A percentile compares a stretch with the other conserved stretches of the same genome.
These are phyloP conservation scores for Neoscytalidium dimidiatum DNA, from an alignment of 2,329 filamentous ascomycete species.

Conservation along the genomic window DNA sequence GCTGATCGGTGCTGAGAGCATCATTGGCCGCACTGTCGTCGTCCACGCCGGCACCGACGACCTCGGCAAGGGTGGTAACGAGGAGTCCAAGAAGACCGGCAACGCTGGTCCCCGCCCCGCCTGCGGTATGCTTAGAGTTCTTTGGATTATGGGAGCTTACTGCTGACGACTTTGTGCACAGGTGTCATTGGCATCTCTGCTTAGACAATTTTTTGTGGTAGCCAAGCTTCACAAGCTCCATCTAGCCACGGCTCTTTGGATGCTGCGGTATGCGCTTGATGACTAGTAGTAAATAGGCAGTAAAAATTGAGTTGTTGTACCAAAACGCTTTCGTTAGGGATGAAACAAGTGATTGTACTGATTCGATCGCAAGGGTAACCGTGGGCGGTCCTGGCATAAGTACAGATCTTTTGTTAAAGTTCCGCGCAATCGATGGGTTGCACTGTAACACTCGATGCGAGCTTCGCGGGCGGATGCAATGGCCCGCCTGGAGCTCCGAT, in stretches of 20 bases:
- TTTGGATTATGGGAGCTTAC: slow-evolving; percentile 15
- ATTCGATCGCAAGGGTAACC: too few relatives aligned
- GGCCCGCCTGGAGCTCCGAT: slow-evolving; percentile 4
- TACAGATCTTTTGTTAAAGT: too few relatives aligned
- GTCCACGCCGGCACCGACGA: slow-evolving; percentile 95
- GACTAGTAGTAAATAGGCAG: slow-evolving; percentile 7
- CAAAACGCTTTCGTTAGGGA: not conserved
- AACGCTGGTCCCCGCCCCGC: slow-evolving; percentile 92
- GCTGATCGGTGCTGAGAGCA: slow-evolving; percentile 92
- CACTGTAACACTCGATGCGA: not conserved
- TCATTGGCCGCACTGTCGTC: slow-evolving; percentile 96
- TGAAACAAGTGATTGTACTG: not conserved
- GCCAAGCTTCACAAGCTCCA: not conserved
- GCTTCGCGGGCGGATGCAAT: not conserved
- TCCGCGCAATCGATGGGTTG: not conserved
- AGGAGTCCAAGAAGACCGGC: slow-evolving; percentile 97
- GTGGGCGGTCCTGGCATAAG: too few relatives aligned
- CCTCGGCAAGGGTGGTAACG: slow-evolving; percentile 86
- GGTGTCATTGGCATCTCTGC: slow-evolving; percentile 87
- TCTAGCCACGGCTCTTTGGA: not conserved
- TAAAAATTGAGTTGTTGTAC: not conserved
- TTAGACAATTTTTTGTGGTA: slow-evolving; percentile 48
- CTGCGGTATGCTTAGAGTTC: slow-evolving; percentile 73
- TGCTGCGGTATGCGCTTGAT: not conserved
- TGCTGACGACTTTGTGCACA: slow-evolving; percentile 32